phyloP scores from a whole-genome alignment of 495 filamentous ascomycete genomes.

The Penicillium nucicola region DNA sequence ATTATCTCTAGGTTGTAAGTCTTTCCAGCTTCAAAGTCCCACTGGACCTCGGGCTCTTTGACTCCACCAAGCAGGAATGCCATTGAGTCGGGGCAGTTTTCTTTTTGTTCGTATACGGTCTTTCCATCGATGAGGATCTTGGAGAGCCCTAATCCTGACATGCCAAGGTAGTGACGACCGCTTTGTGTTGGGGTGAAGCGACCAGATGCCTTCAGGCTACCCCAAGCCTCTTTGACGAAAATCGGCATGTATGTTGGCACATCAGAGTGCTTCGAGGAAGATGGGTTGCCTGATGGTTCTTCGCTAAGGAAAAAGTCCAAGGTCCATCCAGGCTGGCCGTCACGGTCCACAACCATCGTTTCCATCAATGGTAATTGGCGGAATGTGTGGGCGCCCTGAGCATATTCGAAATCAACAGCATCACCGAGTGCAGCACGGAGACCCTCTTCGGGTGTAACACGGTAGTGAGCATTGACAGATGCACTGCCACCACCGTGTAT shows the following conservation, averaged over 20 bases:
- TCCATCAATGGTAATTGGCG: not conserved
- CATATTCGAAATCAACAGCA: not conserved
- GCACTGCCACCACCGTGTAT: conserved; percentile 69
- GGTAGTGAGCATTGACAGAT: conserved; percentile 68
- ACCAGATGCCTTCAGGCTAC: not conserved
- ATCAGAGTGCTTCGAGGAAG: not conserved
- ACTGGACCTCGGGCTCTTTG: conserved; percentile 6
- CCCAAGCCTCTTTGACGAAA: not conserved
- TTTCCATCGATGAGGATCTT: conserved; percentile 6
- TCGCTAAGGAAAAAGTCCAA: not conserved
- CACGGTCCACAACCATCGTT: not conserved
- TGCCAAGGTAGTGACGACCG: conserved; percentile 8
- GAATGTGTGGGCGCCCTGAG: not conserved
- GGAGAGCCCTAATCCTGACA: conserved; percentile 7
- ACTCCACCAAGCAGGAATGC: conserved; percentile 4
- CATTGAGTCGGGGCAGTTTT: conserved; percentile 14
- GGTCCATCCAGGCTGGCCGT: not conserved
- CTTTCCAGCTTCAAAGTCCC: conserved; percentile 7
- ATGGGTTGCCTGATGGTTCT: not conserved
- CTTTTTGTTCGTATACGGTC: conserved; percentile 9
- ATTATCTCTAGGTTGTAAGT: not conserved
- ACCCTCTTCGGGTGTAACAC: conserved; percentile 56
- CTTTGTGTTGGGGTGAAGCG: not conserved
- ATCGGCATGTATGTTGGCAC: not conserved
- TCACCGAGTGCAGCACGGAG: conserved; percentile 23